Evolutionary conservation across 2,329 filamentous ascomycete genomes (phyloP), one percentile per base, ranked within the genome.

Genomic region (Fusarium subtropicale): DNA sequence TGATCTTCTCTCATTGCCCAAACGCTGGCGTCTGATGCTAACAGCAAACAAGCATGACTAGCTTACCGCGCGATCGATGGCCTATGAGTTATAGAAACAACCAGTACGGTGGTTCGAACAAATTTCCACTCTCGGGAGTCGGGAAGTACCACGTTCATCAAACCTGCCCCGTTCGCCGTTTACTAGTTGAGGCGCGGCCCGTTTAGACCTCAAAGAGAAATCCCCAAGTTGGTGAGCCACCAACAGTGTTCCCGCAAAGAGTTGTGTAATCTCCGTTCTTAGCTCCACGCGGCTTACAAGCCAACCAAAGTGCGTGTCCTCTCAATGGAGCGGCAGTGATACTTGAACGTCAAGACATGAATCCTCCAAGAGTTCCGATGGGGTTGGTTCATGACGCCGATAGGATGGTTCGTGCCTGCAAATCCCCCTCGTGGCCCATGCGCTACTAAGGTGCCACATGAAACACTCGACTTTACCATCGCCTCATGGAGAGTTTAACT

Each of bases 401-500:
- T 64, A 64, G 59, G 44, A 61, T 66, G 71, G 72, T 74, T 75
- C 71, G 41, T 68, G 60, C 63, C 58, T 62, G 57, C 46, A 51
- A 56, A 66, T 69, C 63, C 63, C 56, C 69, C 63, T 68, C 67
- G 26, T 62, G 59, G 60, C 41, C 54, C 56, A 62, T 57, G 47
- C 68, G 50, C 50, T 71, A 62, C 56, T 36, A 68, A 58, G 34
- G 67, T 62, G 31, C 56, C 66, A 72, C 71, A 73, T 73, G 71
- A 73, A 73, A 73, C 71, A 46, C 51, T 44, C 36, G 48, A 61
- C 69, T 66, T 70, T 48, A 60, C 51, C 56, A 54, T 57, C 41
- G 59, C 62, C 60, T 57, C 47, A 54, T 44, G 20, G 57, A 56
- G 45, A 60, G 36, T 56, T 62, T 46, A 33, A 39, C 38, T 38